A percentile compares a stretch with the other conserved stretches of the same genome.
Conservation (phyloP, 1,139 yeast species). For the Tardiomyces blankii region DNA sequence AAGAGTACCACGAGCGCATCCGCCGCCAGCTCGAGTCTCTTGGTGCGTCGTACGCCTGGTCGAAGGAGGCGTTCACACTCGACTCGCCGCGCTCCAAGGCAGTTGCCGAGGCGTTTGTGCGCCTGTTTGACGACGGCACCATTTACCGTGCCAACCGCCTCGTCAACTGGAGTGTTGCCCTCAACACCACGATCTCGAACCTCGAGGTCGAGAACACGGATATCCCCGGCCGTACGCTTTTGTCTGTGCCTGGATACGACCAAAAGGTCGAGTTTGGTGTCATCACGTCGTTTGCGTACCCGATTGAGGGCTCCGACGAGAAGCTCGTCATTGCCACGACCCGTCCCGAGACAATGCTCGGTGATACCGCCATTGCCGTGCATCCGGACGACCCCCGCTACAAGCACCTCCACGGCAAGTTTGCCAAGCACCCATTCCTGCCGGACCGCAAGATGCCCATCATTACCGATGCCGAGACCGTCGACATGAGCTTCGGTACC, state of each 20-base stretch:
- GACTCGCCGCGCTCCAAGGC: constrained; percentile 70
- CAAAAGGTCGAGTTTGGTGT: constrained; percentile 93
- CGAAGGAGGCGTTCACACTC: constrained; percentile 85
- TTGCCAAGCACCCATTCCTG: constrained; percentile 80
- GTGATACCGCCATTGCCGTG: constrained; percentile 96
- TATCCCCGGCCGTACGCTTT: constrained; percentile 66
- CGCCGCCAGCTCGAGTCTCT: constrained; percentile 72
- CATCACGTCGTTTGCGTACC: constrained; percentile 85
- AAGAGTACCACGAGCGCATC: constrained; percentile 78
- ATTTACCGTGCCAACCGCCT: constrained; percentile 90
- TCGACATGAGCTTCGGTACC: constrained; percentile 98
- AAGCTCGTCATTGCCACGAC: constrained; percentile 90
- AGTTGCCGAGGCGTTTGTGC: constrained; percentile 85
- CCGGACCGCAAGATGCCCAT: constrained; percentile 72
- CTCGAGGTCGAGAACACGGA: constrained; percentile 93
- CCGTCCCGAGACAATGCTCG: constrained; percentile 96
- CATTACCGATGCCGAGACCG: constrained; percentile 82
- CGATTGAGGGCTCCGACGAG: constrained; percentile 81
- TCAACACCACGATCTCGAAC: constrained; percentile 92
- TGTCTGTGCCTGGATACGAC: constrained; percentile 84
- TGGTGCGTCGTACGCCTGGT: constrained; percentile 98
- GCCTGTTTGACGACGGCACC: constrained; percentile 87
- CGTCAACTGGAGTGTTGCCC: constrained; percentile 92
- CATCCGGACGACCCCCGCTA: constrained; percentile 93
- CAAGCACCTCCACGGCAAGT: constrained; percentile 90